Evolutionary conservation across 192 early-diverging fungal genomes (phyloP).

Genomic region (Gaertneriomyces semiglobifer): DNA sequence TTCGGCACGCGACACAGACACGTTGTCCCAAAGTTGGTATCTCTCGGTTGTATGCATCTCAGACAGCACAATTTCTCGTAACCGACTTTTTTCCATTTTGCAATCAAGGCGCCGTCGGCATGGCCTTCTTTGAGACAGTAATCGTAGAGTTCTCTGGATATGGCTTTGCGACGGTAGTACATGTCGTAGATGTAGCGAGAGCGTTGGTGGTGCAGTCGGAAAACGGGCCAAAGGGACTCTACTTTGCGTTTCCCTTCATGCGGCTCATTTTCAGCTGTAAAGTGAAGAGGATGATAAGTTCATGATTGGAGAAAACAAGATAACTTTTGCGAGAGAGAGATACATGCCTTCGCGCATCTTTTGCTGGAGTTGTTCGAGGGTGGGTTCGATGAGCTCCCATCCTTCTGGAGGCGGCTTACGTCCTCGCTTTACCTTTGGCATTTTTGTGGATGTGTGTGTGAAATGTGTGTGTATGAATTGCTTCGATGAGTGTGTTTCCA

Average conservation of each 20-base stretch:
- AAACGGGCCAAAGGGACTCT: slow-evolving; percentile 91
- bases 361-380: slow-evolving; percentile 78
- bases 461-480: background rate
- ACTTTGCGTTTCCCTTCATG: slow-evolving; percentile 90
- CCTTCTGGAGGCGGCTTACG: slow-evolving; percentile 89
- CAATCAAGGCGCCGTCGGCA: slow-evolving; percentile 90
- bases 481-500: too few relatives aligned
- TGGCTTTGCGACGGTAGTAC: slow-evolving; percentile 92
- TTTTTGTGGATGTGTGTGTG: slow-evolving; percentile 29
- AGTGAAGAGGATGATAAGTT: too few relatives aligned
- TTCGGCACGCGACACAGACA: slow-evolving; percentile 97
- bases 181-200: slow-evolving; percentile 95
- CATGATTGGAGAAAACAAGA: too few relatives aligned
- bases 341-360: slow-evolving; percentile 91
- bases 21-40: slow-evolving; percentile 96
- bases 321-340: too few relatives aligned
- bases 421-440: slow-evolving; percentile 59
- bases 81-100: slow-evolving; percentile 95
- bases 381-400: slow-evolving; percentile 94
- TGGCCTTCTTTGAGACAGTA: slow-evolving; percentile 89
- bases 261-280: slow-evolving; percentile 87
- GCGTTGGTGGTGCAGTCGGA: slow-evolving; percentile 95
- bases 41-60: slow-evolving; percentile 92
- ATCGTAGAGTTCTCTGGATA: slow-evolving; percentile 87
- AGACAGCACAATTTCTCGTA: slow-evolving; percentile 98